Base-by-base conservation (phyloP, 164 flowering plant species). In the Umbilicus rupestris region DNA sequence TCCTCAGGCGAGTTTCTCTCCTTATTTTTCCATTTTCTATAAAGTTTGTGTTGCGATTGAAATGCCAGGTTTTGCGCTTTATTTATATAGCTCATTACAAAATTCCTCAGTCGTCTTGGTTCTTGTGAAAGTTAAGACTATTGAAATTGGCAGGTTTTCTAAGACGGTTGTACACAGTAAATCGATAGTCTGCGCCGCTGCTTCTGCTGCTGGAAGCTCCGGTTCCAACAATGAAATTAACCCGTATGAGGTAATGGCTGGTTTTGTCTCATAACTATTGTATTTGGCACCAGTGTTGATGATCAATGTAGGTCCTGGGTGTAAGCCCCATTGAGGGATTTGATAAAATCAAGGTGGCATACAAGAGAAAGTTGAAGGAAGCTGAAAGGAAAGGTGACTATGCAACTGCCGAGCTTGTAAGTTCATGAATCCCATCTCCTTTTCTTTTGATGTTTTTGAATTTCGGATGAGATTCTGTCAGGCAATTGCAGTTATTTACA, bases 331-430 rank as follows among this genome's bases (percentile, higher is more conserved):
- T 89, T 72, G 88, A 73, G 77, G 92, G 96, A 30, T 94, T 91
- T 81, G 99, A 91, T 30, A 77, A 46, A 80, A 72, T 91, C 65
- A 87, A 89, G 79, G 73, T 77, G 46, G 82, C 80, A 14, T 94
- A 94, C 74, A 70, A 79, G 17, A 86, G 79, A 72, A 94, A 80
- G 68, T 81, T 72, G 16, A 94, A 79, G 79, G 97, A 94, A 50
- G 99, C 97, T 42, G 90, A 87, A 80, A 78, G 80, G 76, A 83
- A 78, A 67, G 95, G 91, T 16, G 99, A 94, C 79, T 90, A 89
- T 72, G 90, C 79, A 52, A 76, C 86, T 70, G 82, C 75, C 41
- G 78, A 76, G 26, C 81, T 58, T 66, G 98, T 94, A 78, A 31
- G 84, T 76, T 65, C 55, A 46, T 20, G n/a, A 24, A n/a, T 26